Evolutionary conservation across 1,139 yeast species (phyloP).

Genomic region (Pichia sp.): DNA sequence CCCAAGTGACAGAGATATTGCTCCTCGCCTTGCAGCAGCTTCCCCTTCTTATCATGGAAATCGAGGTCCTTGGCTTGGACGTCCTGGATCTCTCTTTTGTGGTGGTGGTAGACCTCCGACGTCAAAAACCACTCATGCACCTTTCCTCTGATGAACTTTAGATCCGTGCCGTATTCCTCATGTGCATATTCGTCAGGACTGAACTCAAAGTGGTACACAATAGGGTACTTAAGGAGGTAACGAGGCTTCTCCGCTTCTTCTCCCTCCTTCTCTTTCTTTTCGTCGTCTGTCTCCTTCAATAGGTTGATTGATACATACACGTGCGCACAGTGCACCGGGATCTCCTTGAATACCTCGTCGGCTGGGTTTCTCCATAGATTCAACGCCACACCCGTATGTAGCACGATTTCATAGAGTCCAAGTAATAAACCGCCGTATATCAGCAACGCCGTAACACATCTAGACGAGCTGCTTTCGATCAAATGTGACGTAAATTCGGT

Average conservation of each 20-base stretch:
- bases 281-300: slow-evolving; percentile 24
- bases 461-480: slow-evolving; percentile 24
- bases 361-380: slow-evolving; percentile 59
- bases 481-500: slow-evolving; percentile 25
- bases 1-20: slow-evolving; percentile 56
- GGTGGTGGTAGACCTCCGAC: slow-evolving; percentile 41
- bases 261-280: slow-evolving; percentile 5
- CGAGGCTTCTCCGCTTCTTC: slow-evolving; percentile 11
- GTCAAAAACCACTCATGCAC: slow-evolving; percentile 49
- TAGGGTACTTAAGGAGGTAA: slow-evolving; percentile 37
- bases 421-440: slow-evolving; percentile 37
- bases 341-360: slow-evolving; percentile 60
- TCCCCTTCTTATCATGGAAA: slow-evolving; percentile 33
- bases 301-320: slow-evolving; percentile 52
- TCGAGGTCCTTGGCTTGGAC: slow-evolving; percentile 33
- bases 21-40: slow-evolving; percentile 34
- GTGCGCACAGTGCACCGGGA: slow-evolving; percentile 77
- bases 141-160: slow-evolving; percentile 55
- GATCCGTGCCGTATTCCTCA: slow-evolving; percentile 67
- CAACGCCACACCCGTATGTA: slow-evolving; percentile 47
- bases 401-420: slow-evolving; percentile 41
- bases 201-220: slow-evolving; percentile 68
- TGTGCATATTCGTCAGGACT: slow-evolving; percentile 76
- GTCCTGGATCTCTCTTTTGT: slow-evolving; percentile 29
- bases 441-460: slow-evolving; percentile 40